Evolutionary conservation across 345 rosid genomes (phyloP), one percentile per base, ranked within the genome.

Genomic region (Alliaria petiolata): DNA sequence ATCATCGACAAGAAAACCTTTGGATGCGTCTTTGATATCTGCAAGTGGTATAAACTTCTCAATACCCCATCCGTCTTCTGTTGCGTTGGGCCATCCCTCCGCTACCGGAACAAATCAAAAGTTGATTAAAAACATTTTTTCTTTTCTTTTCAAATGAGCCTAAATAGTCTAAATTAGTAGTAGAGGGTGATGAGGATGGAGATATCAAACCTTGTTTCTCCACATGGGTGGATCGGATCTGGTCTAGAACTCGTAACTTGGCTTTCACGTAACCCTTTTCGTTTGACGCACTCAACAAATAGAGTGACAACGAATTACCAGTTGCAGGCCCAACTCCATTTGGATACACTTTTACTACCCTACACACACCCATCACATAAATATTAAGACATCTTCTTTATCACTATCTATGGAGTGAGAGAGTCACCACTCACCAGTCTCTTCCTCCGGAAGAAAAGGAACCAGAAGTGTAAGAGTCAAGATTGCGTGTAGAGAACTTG

Each of bases 311-410:
- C 0, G 60, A 65, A 36, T 65, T 65, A 0, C 60, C 49, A 38
- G 3, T 38, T 15, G 15, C 70, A 22, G 1, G 1, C 0, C 70
- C 70, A 51, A 14, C 58, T n/a, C 70, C 70, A 34, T 65, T 65
- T 38, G 70, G 70, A 66, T 38, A 66, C 17, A 66, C 47, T 13
- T 66, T 36, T 26, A 66, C 8, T 0, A 36, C 50, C 70, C 60
- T 53, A 26, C 9, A 53, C 39, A 35, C 38, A 28, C 15, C 15
- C 8, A 50, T 11, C 16, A 12, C 10, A 51, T 51, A 0, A 4
- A 5, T 22, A 22, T 51, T 19, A 12, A 15, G 33, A 50, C 55
- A 51, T 35, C 12, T 8, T 7, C 2, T 10, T 1, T 51, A 22
- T 22, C 25, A 3, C 25, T 20, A 7, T 47, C 0, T 5, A 13